Conservation (phyloP, 768 basidiomycete genomes). For the Agaricus bisporus region DNA sequence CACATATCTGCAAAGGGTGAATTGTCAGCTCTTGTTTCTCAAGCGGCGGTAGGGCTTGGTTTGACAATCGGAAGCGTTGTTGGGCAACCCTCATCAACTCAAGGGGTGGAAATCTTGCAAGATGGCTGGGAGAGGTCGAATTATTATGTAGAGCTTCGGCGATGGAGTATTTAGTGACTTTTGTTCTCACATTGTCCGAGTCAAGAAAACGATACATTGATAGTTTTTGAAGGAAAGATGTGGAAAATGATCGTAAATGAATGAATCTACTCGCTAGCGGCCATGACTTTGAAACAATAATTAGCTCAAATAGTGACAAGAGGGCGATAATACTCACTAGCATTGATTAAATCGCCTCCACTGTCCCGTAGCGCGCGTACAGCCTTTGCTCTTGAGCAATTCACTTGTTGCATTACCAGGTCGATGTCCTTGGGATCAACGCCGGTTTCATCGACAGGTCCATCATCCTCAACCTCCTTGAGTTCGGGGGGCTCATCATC, state of each 20-base stretch:
- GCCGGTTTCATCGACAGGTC: constrained; percentile 77
- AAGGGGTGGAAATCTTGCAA: constrained; percentile 62
- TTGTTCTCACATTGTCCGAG: background rate
- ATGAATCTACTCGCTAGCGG: constrained; percentile 73
- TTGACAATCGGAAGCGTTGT: constrained; percentile 41
- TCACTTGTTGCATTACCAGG: constrained; percentile 84
- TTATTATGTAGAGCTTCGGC: constrained; percentile 72
- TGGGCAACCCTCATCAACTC: constrained; percentile 14
- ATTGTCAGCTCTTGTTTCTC: constrained; percentile 50
- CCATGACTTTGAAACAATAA: constrained; percentile 60
- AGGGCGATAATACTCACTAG: constrained; percentile 57
- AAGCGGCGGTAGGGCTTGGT: constrained; percentile 56
- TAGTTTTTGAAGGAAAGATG: constrained; percentile 22
- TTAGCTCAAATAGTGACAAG: background rate
- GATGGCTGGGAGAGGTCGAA: constrained; percentile 88
- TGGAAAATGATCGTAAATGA: constrained; percentile 22
- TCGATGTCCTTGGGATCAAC: constrained; percentile 94
- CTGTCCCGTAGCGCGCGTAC: constrained; percentile 86
- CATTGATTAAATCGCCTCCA: constrained; percentile 93
- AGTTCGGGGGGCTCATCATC: constrained; percentile 84
- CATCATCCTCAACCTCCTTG: constrained; percentile 78
- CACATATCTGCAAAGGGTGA: constrained; percentile 91
- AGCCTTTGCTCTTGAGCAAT: constrained; percentile 88
- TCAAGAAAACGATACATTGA: constrained; percentile 17
- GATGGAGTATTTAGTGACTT: constrained; percentile 39